A percentile compares a stretch with the other conserved stretches of the same genome.
These are phyloP conservation scores for Trichosporon sp. DNA, from an alignment of 1,284 basidiomycete species.

Conservation along the genomic window DNA sequence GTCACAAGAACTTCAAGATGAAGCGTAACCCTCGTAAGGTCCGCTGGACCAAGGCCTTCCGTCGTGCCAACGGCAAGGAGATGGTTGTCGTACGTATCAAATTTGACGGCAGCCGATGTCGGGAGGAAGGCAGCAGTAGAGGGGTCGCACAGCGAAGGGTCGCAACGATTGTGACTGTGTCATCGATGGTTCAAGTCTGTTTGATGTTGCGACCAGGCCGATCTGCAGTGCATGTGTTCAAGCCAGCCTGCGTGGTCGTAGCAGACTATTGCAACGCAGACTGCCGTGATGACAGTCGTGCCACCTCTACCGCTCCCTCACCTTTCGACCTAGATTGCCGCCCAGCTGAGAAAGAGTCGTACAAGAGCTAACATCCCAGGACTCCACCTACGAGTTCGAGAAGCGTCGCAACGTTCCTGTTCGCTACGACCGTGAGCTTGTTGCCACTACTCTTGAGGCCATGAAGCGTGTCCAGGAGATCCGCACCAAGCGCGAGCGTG, in stretches of 20 bases:
- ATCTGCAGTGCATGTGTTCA: too few relatives aligned
- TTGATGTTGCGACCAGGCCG: too few relatives aligned
- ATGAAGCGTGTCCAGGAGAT: slow-evolving; percentile 97
- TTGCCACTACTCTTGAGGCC: slow-evolving; percentile 92
- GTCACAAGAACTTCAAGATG: slow-evolving; percentile 99
- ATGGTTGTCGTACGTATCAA: slow-evolving; percentile 87
- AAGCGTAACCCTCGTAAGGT: slow-evolving; percentile 99
- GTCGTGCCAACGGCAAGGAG: slow-evolving; percentile 98
- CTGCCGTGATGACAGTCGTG: not conserved
- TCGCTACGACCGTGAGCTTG: slow-evolving; percentile 92
- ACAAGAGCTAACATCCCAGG: slow-evolving; percentile 60
- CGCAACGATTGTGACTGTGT: not conserved
- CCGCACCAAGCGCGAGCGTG: slow-evolving; percentile 83
- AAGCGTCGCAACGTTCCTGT: slow-evolving; percentile 98
- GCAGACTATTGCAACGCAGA: not conserved
- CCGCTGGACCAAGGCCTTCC: slow-evolving; percentile 99
- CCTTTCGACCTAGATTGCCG: too few relatives aligned
- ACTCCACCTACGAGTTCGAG: slow-evolving; percentile 98
- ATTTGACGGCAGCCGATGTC: not conserved
- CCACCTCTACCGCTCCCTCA: not conserved
- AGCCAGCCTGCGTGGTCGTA: not conserved
- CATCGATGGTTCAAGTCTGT: not conserved
- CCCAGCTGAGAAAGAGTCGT: too few relatives aligned
- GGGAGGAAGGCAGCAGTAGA: not conserved
- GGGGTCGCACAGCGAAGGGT: not conserved